Percentiles rank a stretch among this genome's conserved stretches.
Conservation (phyloP, 78 protist species). For the Planoprotostelium fungivorum region DNA sequence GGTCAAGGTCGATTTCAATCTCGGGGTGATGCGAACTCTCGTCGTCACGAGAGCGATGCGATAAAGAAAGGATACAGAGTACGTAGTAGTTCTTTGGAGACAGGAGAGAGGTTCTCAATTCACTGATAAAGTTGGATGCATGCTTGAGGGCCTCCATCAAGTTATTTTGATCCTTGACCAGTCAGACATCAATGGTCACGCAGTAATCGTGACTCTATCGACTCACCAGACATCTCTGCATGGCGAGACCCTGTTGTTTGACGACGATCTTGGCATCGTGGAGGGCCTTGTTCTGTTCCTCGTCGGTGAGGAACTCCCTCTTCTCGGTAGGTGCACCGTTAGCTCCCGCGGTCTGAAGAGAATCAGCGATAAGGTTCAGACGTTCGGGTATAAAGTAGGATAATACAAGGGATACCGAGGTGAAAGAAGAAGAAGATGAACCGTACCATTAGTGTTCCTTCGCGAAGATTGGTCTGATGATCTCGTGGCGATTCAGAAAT, state of each 20-base stretch:
- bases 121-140: constrained; percentile 78
- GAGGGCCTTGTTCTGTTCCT: constrained; percentile 62
- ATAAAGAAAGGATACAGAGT: constrained; percentile 52
- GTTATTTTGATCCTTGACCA: constrained; percentile 55
- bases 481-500: no score
- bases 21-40: neutral
- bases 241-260: constrained; percentile 70
- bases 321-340: neutral
- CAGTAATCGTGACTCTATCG: neutral
- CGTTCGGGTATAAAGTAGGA: no score
- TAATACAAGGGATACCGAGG: no score
- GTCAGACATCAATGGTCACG: neutral
- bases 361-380: no score
- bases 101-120: constrained; percentile 85
- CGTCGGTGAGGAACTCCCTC: constrained; percentile 4
- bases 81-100: constrained; percentile 92
- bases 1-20: neutral
- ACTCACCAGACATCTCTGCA: constrained; percentile 73
- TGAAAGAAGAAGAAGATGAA: no score
- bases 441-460: no score
- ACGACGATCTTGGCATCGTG: constrained; percentile 63
- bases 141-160: constrained; percentile 89
- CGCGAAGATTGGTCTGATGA: no score
- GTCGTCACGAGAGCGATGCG: neutral
- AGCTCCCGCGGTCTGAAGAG: no score